Conservation (phyloP, 208 protist species). For the Trypanosoma grayi region DNA sequence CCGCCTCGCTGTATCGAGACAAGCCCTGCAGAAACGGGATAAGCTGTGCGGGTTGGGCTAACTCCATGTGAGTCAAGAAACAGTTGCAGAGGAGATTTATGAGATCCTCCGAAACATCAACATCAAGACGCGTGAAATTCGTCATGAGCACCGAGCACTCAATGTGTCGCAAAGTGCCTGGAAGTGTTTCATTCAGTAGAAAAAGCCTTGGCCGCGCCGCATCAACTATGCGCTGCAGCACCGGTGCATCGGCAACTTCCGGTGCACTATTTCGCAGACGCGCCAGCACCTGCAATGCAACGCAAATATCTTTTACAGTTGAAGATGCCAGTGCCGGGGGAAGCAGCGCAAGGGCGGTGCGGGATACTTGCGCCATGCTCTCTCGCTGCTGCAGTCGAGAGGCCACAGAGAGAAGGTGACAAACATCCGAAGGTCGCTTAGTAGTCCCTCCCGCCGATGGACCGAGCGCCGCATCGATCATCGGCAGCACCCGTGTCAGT, state of each 20-base stretch:
- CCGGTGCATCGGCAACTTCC: conserved; percentile 11
- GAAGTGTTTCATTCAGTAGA: conserved; percentile 39
- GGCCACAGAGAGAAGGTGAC: conserved; percentile 26
- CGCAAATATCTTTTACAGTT: conserved; percentile 41
- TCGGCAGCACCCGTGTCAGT: conserved; percentile 8
- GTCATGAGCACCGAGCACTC: conserved; percentile 62
- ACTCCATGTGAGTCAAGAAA: conserved; percentile 49
- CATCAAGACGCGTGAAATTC: conserved; percentile 53
- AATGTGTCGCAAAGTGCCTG: conserved; percentile 41
- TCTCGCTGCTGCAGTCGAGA: conserved; percentile 25
- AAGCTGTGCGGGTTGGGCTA: conserved; percentile 51
- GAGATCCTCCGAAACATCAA: conserved; percentile 37
- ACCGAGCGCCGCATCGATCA: conserved; percentile 22
- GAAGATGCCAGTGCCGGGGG: conserved; percentile 26
- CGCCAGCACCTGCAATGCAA: conserved; percentile 42
- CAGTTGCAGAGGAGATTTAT: conserved; percentile 63
- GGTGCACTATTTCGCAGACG: conserved; percentile 21
- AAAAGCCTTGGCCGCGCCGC: conserved; percentile 54
- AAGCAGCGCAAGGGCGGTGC: conserved; percentile 8
- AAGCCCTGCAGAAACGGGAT: conserved; percentile 58
- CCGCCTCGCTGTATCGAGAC: conserved; percentile 8
- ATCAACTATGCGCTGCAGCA: conserved; percentile 35
- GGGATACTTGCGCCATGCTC: conserved; percentile 4
- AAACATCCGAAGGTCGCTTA: conserved; percentile 22
- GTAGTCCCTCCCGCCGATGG: conserved; percentile 10